Evolutionary conservation across 345 rosid genomes (phyloP).

Genomic region (Moricandia moricandioides): DNA sequence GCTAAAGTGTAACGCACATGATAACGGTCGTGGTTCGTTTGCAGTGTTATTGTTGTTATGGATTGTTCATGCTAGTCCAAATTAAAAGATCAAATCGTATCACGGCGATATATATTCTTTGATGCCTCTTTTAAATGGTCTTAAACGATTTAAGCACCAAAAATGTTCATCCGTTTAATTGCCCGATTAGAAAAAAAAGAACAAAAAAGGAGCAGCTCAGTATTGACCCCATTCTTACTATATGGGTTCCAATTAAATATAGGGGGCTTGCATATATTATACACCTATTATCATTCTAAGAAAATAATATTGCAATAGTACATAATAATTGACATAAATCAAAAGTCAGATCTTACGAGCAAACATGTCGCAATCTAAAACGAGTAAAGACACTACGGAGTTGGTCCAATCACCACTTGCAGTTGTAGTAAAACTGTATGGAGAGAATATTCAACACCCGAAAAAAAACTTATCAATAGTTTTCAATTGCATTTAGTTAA

Average conservation of each 20-base stretch:
- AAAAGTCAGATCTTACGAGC: conserved; percentile 32
- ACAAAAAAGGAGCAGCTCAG: neutral
- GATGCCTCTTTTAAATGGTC: neutral
- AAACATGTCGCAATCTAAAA: conserved; percentile 25
- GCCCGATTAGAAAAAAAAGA: neutral
- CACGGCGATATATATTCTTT: neutral
- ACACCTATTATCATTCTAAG: neutral
- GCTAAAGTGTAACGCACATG: neutral
- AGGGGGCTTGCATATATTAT: neutral
- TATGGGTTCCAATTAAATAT: neutral
- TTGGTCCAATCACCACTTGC: conserved; percentile 29
- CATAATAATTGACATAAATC: conserved; percentile 7
- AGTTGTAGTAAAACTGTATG: conserved; percentile 1
- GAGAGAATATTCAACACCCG: conserved; percentile 2
- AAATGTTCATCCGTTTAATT: neutral
- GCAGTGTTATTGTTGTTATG: neutral
- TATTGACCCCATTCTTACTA: conserved; percentile 15
- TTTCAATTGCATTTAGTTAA: too few species aligned
- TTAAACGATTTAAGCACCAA: neutral
- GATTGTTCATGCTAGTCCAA: neutral
- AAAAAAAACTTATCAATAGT: too few species aligned
- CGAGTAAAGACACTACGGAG: neutral
- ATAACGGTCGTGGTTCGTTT: neutral
- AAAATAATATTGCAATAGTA: neutral
- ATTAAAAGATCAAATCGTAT: neutral